Base-by-base conservation (phyloP, 306 rosid genomes). In the Parietaria judaica region DNA sequence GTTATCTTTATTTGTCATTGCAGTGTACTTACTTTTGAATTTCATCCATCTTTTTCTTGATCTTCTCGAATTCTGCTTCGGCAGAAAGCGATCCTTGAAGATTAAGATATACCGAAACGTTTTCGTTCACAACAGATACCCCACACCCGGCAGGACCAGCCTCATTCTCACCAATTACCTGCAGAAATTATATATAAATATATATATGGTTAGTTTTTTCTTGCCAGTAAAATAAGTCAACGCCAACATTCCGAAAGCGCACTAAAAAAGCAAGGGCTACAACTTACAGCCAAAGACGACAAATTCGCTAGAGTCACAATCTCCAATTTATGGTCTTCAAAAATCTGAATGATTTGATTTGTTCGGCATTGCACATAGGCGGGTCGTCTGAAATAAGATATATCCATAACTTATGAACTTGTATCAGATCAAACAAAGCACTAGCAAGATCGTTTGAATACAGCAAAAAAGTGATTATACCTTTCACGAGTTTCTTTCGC, bases 401-500 rank as follows among this genome's bases (percentile, higher is more conserved):
- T 23, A 39, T 16, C 31, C 1, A 46, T 8, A 36, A 23, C 9
- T 5, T 41, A 49, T n/a, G 13, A 49, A 49, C 31, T 35, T 14
- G 51, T 3, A 61, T 55, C 38, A 9, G 49, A 17, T 55, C 45
- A 16, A 56, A 41, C 45, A 41, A 49, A n/a, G 53, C 53, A 49
- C 35, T 53, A 23, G 36, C 36, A 8, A 1, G 14, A 55, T 23
- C 41, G 35, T 35, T 31, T 56, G 36, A 56, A 17, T 8, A 36
- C 12, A 49, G 36, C 43, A 41, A 71, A 61, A 72, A 34, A 43
- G 39, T 46, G 38, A 57, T 37, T 70, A 35, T 80, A 88, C 98
- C 92, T 88, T 70, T 88, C 95, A 46, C 92, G 92, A 61, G 78
- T 88, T 83, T 91, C 98, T 73, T 92, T 88, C 61, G 96, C 89